Evolutionary conservation across 768 basidiomycete genomes (phyloP), one percentile per base, ranked within the genome.

Genomic region (Leccinum truebloodii): DNA sequence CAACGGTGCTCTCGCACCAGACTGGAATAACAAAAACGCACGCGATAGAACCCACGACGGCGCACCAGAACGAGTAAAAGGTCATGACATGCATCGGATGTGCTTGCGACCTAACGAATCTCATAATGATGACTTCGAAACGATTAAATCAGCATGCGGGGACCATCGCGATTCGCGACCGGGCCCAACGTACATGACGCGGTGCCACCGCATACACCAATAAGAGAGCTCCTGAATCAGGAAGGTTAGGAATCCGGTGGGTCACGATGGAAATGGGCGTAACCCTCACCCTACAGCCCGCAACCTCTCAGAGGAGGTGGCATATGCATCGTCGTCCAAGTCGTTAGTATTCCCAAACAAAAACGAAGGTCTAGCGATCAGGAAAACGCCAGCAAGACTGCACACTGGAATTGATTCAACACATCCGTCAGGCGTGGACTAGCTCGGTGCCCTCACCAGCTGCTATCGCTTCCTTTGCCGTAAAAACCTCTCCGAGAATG

Each of bases 331-430:
- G 13, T 28, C 54, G 18, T 59, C 61, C 16, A 30, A 52, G 8
- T 54, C 32, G 3, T 26, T 13, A 26, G 50, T 54, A 57, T 63
- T 58, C 3, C 87, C 88, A 65, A 97, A 95, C 8, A 95, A 65
- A 54, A 86, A 85, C 0, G 81, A 75, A 0, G 94, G 94, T 41
- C 91, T 80, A 12, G 93, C 90, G 52, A 97, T 92, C 9, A 94
- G 78, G 13, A 95, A 71, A 9, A 94, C 92, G 0, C 94, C 94
- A 10, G 82, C 46, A 39, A 95, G 79, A 71, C 90, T 88, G 52
- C 82, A 79, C 8, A 88, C 84, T 83, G 66, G 18, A 52, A 22
- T 52, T 3, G 10, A 16, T 22, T 32, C 12, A 13, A 34, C 54
- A 14, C 6, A 35, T 32, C 18, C 24, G 14, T 52, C n/a, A 20